These are phyloP conservation scores for Pythium sukuiense DNA, from an alignment of 352 stramenopile genomes.

Conservation along the genomic window DNA sequence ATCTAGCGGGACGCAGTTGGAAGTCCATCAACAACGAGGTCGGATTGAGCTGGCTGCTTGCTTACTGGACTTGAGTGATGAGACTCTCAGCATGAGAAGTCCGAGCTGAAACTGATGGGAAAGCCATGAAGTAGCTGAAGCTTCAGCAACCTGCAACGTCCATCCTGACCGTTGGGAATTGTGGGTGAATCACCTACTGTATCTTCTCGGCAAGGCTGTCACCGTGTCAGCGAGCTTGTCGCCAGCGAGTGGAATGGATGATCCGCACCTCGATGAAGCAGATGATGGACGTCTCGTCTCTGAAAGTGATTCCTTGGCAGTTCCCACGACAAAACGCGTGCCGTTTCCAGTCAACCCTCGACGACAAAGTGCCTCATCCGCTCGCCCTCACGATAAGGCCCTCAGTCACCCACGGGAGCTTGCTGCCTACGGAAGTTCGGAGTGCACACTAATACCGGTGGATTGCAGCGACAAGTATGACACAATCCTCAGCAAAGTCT, in stretches of 20 bases:
- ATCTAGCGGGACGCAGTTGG: background rate
- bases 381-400: no score
- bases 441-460: no score
- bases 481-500: no score
- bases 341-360: background rate
- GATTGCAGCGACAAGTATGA: no score
- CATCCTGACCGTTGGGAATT: no score
- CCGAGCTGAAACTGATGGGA: no score
- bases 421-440: no score
- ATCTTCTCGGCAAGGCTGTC: background rate
- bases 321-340: background rate
- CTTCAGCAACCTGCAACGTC: no score
- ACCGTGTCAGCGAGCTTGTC: background rate
- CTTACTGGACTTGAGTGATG: background rate
- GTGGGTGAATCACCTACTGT: no score
- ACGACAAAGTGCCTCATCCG: background rate
- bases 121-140: no score
- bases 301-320: background rate
- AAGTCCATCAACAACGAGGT: background rate
- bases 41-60: background rate
- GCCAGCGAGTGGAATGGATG: conserved; percentile 4
- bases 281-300: background rate
- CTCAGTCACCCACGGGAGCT: no score
- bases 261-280: background rate
- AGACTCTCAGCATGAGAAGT: no score